Evolutionary conservation across 1,284 basidiomycete species (phyloP).

Genomic region (Exobasidium cylindrosporum): DNA sequence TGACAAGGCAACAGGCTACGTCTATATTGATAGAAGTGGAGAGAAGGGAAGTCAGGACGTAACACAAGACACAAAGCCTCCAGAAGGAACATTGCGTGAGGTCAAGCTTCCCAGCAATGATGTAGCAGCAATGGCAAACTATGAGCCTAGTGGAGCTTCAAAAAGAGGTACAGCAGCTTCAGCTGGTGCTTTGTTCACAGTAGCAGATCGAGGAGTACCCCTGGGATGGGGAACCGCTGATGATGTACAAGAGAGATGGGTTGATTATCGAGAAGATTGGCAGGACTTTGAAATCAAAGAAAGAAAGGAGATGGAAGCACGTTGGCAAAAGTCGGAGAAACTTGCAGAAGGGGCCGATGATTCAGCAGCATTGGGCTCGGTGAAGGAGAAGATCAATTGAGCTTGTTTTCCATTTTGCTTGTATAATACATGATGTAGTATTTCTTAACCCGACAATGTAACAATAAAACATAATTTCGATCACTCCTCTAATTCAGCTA

Average conservation of each 20-base stretch:
- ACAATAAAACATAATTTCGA: not conserved
- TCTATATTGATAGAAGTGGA: slow-evolving; percentile 25
- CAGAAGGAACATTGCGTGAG: slow-evolving; percentile 22
- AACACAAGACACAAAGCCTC: not conserved
- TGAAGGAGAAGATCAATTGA: not conserved
- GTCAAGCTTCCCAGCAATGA: slow-evolving; percentile 17
- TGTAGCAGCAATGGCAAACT: slow-evolving; percentile 4
- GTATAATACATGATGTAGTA: not conserved
- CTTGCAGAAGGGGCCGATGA: not conserved
- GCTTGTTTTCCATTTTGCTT: not conserved
- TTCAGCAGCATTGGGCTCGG: not conserved
- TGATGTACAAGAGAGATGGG: slow-evolving; percentile 46
- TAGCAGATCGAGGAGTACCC: slow-evolving; percentile 36
- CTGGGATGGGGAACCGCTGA: slow-evolving; percentile 39
- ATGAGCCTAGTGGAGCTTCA: not conserved
- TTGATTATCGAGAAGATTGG: slow-evolving; percentile 24
- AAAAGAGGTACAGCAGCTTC: slow-evolving; percentile 25
- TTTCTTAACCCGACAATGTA: not conserved
- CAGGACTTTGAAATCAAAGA: slow-evolving; percentile 7
- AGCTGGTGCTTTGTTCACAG: slow-evolving; percentile 37
- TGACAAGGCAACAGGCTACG: slow-evolving; percentile 52
- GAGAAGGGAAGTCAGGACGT: not conserved
- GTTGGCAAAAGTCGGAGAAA: not conserved
- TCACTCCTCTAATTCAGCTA: slow-evolving; percentile 20
- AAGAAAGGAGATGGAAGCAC: not conserved